Evolutionary conservation across 257 asterid genomes (phyloP), one percentile per base, ranked within the genome.

Genomic region (Perilla frutescens): DNA sequence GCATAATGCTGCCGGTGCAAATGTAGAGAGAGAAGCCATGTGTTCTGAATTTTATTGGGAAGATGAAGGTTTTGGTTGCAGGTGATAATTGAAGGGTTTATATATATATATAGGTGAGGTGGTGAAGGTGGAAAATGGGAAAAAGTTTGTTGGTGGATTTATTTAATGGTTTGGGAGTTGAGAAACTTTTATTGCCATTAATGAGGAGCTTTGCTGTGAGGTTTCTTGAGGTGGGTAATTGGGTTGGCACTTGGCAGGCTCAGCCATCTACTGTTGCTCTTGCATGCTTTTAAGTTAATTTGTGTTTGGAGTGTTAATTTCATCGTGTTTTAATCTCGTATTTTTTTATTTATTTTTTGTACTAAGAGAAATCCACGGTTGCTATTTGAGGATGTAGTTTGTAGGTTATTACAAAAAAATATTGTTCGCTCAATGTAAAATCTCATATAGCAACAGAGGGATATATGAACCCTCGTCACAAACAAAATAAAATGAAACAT

Each of bases 121-220:
- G 68, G 37, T 29, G 32, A 69, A 32, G 11, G 47, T n/a, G 51
- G 20, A 36, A 60, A 64, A 40, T 7, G 14, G 54, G 55, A 1
- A 6, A 64, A 20, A 79, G 78, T 66, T 76, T 76, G 84, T 80
- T 80, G 79, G 81, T 7, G 75, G 55, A 50, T 60, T 80, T 56
- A 68, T 57, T 80, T 31, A 75, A 75, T 75, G 49, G 62, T 9
- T 68, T 29, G 76, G 79, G 58, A 61, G 76, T 47, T 64, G 77
- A 68, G 69, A 39, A 41, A 20, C 14, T 72, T 77, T 40, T 65
- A 63, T 72, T 58, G 66, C 31, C 80, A 79, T 76, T 71, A 12
- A 61, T 71, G 81, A 37, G 61, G 36, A 34, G 69, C 65, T 56
- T 72, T 53, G 67, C 55, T 66, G 76, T 55, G 75, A 65, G 49